Base-by-base conservation (phyloP, 805 yeast species). In the Candida hungchunana region DNA sequence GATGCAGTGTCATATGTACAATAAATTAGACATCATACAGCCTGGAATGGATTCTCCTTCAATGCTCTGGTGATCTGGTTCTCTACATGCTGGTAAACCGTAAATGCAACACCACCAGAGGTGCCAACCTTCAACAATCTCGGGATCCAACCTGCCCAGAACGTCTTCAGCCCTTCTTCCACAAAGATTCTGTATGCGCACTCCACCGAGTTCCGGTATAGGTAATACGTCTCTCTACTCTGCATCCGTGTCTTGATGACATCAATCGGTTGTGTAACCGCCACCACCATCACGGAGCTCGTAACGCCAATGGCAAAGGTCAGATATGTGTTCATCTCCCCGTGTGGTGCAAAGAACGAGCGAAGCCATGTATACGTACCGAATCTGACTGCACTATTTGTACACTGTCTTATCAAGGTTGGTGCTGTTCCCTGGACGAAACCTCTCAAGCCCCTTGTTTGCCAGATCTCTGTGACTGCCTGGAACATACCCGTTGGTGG, bases 181-280 rank as follows among this genome's bases (percentile, higher is more conserved):
- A 70, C 63, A 40, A 69, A 71, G 3, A 71, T 67, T 47, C 69
- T 58, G 37, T 67, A 71, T 6, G 70, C 63, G 53, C 79, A 71
- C 14, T 76, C 71, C 50, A 82, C 59, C 6, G 86, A 66, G 59
- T 81, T 86, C 39, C 66, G 69, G 55, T 80, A 82, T 3, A 73
- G 48, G 5, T 58, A 50, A 50, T 69, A 69, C n/a, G 82, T 77
- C 53, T 79, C 76, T 50, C 78, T 75, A 51, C 87, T 75, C 60
- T 88, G 96, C 75, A 88, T 75, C 53, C 95, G 73, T 3, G 96
- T 76, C 63, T 89, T 89, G 31, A 89, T 61, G 3, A 86, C 85
- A 61, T 89, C 97, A 19, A 89, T 64, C 0, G 97, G 97, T 61
- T 87, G 97, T 1, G 96, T 89, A 0, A 74, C 64, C 0, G 74